Base-by-base conservation (phyloP, 2,329 filamentous ascomycete species). In the Dactylellina parvicollis region DNA sequence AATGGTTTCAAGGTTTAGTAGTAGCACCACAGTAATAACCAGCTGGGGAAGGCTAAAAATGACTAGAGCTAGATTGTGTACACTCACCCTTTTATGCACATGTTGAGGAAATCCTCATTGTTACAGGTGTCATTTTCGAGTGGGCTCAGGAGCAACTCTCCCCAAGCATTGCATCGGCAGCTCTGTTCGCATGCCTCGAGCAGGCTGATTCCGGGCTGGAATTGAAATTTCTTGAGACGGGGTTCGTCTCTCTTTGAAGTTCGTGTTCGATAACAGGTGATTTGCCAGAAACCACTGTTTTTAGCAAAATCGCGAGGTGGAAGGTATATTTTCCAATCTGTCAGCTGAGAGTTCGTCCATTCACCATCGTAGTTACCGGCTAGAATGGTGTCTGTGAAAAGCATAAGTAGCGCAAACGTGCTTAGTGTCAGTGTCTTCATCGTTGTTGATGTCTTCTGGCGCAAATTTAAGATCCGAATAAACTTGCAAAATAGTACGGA, bases 151-250 rank as follows among this genome's bases (percentile, higher is more conserved):
- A 65, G 32, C 24, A 46, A 20, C 18, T 72, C 52, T 3, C 67
- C 67, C n/a, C 34, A 72, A 18, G 49, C 47, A 30, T 72, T 72
- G 32, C 59, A 65, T 12, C 67, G 36, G 32, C 67, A 72, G 20
- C 22, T 47, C 4, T 1, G 16, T 24, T 67, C 62, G 42, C 62
- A 67, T 7, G 8, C 9, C 2, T 30, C 18, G 10, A 57, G 20
- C 3, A 22, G 9, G 1, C 14, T n/a, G 28, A 1, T 7, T 7
- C 30, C 16, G 32, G n/a, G n/a, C n/a, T n/a, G n/a, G n/a, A n/a
- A n/a, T n/a, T n/a, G n/a, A n/a, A n/a, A n/a, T n/a, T n/a, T n/a
- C n/a, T n/a, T n/a, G n/a, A n/a, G n/a, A n/a, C n/a, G n/a, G n/a
- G n/a, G n/a, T n/a, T n/a, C n/a, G n/a, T 40, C 9, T 10, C 9